Conservation (phyloP, 371 early-diverging fungal species). For the Rhizopus sp. region DNA sequence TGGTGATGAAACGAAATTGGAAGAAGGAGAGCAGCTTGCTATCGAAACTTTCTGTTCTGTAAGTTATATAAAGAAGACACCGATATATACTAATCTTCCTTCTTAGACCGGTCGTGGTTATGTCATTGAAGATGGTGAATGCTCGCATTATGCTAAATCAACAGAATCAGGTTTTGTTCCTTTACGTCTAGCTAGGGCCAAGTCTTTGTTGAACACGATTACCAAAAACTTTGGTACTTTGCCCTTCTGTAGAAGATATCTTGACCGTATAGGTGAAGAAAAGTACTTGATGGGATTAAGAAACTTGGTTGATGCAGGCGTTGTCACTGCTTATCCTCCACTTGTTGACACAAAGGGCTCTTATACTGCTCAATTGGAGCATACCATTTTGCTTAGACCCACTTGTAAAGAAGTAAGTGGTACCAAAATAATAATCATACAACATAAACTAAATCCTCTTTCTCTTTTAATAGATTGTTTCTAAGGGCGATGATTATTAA, state of each 20-base stretch:
- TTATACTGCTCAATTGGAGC: constrained; percentile 99
- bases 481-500: constrained; percentile 57
- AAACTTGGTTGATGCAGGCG: constrained; percentile 84
- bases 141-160: constrained; percentile 92
- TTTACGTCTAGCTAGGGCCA: constrained; percentile 83
- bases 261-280: constrained; percentile 91
- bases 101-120: constrained; percentile 91
- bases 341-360: constrained; percentile 90
- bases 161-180: constrained; percentile 66
- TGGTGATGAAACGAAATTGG: constrained; percentile 94
- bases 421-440: neutral
- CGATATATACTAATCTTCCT: neutral
- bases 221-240: constrained; percentile 95
- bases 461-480: constrained; percentile 34
- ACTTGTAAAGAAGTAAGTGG: constrained; percentile 82
- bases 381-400: constrained; percentile 92
- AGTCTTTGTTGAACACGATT: constrained; percentile 86
- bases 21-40: constrained; percentile 97
- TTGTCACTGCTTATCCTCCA: constrained; percentile 95
- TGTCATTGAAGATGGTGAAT: constrained; percentile 93
- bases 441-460: neutral
- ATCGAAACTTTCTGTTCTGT: constrained; percentile 98
- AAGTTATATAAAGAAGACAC: constrained; percentile 14
- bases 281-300: constrained; percentile 86
- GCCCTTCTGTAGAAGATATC: constrained; percentile 97